phyloP scores from a whole-genome alignment of 2,329 filamentous ascomycete genomes.

The Arthroderma uncinatum region DNA sequence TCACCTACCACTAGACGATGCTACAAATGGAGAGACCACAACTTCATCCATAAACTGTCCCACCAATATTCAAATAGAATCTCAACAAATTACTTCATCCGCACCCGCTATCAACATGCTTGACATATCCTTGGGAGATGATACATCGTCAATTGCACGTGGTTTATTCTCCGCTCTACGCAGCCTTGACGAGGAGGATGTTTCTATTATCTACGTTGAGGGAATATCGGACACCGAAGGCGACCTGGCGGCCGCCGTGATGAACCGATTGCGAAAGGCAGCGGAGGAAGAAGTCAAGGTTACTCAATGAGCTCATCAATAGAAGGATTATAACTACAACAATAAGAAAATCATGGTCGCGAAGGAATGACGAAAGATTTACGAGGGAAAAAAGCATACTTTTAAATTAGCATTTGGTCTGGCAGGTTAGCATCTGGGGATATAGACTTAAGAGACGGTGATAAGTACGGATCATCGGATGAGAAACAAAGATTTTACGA shows the following conservation, averaged over 20 bases:
- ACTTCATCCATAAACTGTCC: not conserved
- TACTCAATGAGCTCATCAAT: not conserved
- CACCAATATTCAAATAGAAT: not conserved
- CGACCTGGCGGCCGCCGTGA: constrained; percentile 75
- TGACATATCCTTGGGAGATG: constrained; percentile 62
- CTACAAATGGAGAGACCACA: not conserved
- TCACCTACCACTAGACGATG: not conserved
- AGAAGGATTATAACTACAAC: not conserved
- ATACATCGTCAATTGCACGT: constrained; percentile 65
- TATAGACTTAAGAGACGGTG: not conserved
- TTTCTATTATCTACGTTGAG: constrained; percentile 81
- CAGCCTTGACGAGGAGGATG: constrained; percentile 67
- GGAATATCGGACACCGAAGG: constrained; percentile 61
- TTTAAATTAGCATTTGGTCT: not conserved
- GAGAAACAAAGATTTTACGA: not conserved
- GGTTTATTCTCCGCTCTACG: constrained; percentile 79
- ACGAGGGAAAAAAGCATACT: not conserved
- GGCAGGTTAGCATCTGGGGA: not conserved
- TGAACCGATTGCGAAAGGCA: constrained; percentile 73
- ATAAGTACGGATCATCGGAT: not conserved
- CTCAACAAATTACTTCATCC: not conserved
- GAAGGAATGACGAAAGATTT: not conserved
- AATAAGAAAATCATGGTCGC: not conserved
- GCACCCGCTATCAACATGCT: constrained; percentile 35
- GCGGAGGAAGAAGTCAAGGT: constrained; percentile 46